Conservation (phyloP, 2,329 filamentous ascomycete species). For the Phialocephala sp. region DNA sequence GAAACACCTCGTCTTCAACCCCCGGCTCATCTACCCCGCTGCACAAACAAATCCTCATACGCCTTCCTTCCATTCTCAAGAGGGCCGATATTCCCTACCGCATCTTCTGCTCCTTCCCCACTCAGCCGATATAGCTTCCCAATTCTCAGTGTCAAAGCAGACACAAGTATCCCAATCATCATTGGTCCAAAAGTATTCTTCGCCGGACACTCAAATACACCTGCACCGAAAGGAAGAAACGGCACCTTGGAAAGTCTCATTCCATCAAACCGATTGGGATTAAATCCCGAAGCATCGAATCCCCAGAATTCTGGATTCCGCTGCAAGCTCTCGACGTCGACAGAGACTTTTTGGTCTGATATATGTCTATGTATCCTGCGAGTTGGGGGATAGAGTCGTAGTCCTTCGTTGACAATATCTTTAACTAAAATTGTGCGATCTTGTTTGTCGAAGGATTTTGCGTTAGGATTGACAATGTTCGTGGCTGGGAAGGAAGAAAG, state of each 20-base stretch:
- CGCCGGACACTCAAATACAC: slow-evolving; percentile 26
- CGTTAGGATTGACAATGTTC: too few species aligned
- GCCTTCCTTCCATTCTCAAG: slow-evolving; percentile 3
- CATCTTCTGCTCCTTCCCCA: background rate
- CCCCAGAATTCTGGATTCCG: slow-evolving; percentile 25
- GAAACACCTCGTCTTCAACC: background rate
- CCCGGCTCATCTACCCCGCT: background rate
- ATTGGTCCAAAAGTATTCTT: slow-evolving; percentile 26
- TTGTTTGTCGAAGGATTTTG: too few species aligned
- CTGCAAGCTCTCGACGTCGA: slow-evolving; percentile 27
- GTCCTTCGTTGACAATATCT: slow-evolving; percentile 23
- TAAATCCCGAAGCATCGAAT: slow-evolving; percentile 19
- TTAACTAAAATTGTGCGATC: too few species aligned
- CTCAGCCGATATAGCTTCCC: slow-evolving; percentile 2
- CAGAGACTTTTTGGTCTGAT: background rate
- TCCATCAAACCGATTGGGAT: slow-evolving; percentile 35
- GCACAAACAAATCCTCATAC: background rate
- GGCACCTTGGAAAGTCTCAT: background rate
- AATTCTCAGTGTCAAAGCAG: slow-evolving; percentile 14
- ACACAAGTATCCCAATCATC: slow-evolving; percentile 29
- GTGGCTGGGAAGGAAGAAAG: too few species aligned
- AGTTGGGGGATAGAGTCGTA: slow-evolving; percentile 32
- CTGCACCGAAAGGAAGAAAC: slow-evolving; percentile 28
- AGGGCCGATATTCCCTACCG: background rate
- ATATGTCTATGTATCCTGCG: slow-evolving; percentile 24